These are phyloP conservation scores for Lactifluus pinguis DNA, from an alignment of 768 basidiomycete genomes.

Conservation along the genomic window DNA sequence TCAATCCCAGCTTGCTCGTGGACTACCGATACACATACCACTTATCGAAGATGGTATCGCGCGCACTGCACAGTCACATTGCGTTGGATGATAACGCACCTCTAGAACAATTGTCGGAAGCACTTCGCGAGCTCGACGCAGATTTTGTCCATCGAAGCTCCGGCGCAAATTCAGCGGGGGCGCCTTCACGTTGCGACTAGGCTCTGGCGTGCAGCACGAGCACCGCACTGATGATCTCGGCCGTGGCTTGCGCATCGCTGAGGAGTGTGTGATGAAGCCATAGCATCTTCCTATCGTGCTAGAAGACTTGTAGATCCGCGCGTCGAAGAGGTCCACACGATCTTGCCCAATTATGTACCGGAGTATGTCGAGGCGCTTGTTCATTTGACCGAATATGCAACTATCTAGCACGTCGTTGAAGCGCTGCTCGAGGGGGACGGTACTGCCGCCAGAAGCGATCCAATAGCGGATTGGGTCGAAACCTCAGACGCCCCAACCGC, in stretches of 20 bases:
- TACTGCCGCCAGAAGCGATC: slow-evolving; percentile 33
- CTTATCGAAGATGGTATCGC: slow-evolving; percentile 29
- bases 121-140: slow-evolving; percentile 35
- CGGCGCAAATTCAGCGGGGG: slow-evolving; percentile 36
- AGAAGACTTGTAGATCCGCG: slow-evolving; percentile 46
- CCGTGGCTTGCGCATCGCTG: slow-evolving; percentile 17
- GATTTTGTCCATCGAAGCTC: neutral
- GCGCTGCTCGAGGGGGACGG: slow-evolving; percentile 71
- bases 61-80: slow-evolving; percentile 34
- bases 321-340: slow-evolving; percentile 63
- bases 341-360: slow-evolving; percentile 54
- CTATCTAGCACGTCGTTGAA: slow-evolving; percentile 54
- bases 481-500: neutral
- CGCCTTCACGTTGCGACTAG: slow-evolving; percentile 53
- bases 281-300: neutral
- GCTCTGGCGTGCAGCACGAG: slow-evolving; percentile 39
- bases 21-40: slow-evolving; percentile 68
- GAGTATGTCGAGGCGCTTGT: slow-evolving; percentile 48
- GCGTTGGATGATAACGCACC: slow-evolving; percentile 44
- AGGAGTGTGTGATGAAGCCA: neutral
- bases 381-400: slow-evolving; percentile 35
- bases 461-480: slow-evolving; percentile 19
- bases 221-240: slow-evolving; percentile 34
- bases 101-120: slow-evolving; percentile 46
- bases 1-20: slow-evolving; percentile 55